Evolutionary conservation across 208 protist genomes (phyloP).

Genomic region (Acanthamoeba quina): DNA sequence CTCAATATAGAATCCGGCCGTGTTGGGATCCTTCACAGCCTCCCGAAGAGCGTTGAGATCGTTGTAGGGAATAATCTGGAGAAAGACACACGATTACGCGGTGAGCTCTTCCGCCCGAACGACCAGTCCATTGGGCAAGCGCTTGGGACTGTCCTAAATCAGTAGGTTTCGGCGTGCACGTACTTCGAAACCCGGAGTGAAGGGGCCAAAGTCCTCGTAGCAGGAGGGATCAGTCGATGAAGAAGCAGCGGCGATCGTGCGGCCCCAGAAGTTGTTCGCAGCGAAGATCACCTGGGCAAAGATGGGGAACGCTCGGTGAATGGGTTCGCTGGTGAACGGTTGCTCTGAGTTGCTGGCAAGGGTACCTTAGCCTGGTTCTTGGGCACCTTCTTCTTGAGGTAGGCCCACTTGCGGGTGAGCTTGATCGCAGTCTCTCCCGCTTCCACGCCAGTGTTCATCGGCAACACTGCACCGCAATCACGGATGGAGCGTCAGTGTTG

Average conservation of each 20-base stretch:
- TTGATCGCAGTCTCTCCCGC: constrained; percentile 95
- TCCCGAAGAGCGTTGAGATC: constrained; percentile 73
- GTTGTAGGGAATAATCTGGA: constrained; percentile 76
- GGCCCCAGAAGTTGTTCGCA: constrained; percentile 93
- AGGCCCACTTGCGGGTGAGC: constrained; percentile 94
- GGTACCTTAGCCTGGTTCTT: constrained; percentile 86
- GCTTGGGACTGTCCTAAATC: not conserved
- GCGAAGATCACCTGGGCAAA: constrained; percentile 84
- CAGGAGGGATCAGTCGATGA: constrained; percentile 90
- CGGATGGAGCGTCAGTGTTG: constrained; percentile 23
- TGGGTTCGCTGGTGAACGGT: too few species aligned
- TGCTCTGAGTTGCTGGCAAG: not conserved
- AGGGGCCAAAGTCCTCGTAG: constrained; percentile 90
- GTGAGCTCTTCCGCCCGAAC: not conserved
- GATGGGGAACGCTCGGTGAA: constrained; percentile 71
- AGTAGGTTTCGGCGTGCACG: not conserved
- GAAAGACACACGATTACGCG: not conserved
- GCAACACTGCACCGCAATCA: constrained; percentile 87
- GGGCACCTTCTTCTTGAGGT: constrained; percentile 91
- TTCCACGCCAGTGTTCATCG: constrained; percentile 95
- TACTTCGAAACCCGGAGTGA: constrained; percentile 88
- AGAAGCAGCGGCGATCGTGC: constrained; percentile 92
- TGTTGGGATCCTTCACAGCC: constrained; percentile 67
- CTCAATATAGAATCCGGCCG: constrained; percentile 93
- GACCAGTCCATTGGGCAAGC: too few species aligned